Base-by-base conservation (phyloP, 192 early-diverging fungal species). In the Podila minutissima region DNA sequence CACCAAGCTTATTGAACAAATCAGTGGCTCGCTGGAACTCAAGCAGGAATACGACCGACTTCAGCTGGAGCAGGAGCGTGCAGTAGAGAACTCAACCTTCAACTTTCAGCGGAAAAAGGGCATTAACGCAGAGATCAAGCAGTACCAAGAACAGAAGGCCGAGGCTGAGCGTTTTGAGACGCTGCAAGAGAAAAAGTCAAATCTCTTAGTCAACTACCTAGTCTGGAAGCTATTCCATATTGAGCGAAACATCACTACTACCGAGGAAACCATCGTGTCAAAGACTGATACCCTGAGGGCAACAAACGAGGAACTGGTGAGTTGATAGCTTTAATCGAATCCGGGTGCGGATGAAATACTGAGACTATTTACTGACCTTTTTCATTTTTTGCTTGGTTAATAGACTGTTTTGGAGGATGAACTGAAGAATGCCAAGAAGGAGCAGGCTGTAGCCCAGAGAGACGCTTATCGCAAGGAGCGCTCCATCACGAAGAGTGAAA, bases 191-290 rank as follows among this genome's bases (percentile, higher is more conserved):
- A 81, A 94, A 79, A 88, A 87, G 69, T 83, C 86, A 19, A 88
- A 91, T 58, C 74, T 94, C 68, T 76, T 91, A 0, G 83, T 92
- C 4, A 86, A 88, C 49, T 93, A 94, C 67, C 85, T 96, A 67
- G 85, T 98, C 37, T 97, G 96, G 95, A 94, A 95, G 69, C 87
- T 98, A 46, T 99, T 91, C 85, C 95, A 98, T 66, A 86, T 97
- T 33, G 94, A 98, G 60, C 64, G 86, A 33, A 88, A 91, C 31
- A 89, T 92, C 20, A 82, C 87, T 41, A 66, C 74, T 4, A 85
- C 91, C n/a, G 87, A 92, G 51, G 71, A 82, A 20, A 89, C 89
- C 26, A 89, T 94, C 9, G 86, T 88, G 20, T 67, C 76, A 4
- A 87, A 93, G 55, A 85, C 91, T 29, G 87, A 85, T 51, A 61